A percentile compares a stretch with the other conserved stretches of the same genome.
These are phyloP conservation scores for Beauveria sp. DNA, from an alignment of 2,329 filamentous ascomycete genomes.

Conservation along the genomic window DNA sequence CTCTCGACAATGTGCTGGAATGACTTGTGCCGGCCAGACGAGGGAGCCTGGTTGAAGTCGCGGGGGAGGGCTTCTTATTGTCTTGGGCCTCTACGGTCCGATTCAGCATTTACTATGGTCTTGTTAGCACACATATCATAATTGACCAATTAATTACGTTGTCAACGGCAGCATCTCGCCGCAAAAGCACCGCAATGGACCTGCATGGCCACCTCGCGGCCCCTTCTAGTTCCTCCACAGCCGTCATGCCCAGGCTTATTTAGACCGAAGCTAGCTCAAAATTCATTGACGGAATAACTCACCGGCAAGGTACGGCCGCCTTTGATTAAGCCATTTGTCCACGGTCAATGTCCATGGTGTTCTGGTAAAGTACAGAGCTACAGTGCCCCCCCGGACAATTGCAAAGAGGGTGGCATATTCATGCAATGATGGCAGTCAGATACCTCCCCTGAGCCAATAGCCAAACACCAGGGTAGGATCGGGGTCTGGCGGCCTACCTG, in stretches of 20 bases:
- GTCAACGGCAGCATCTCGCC: not conserved
- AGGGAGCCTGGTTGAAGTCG: not conserved
- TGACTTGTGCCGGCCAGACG: not conserved
- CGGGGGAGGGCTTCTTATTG: not conserved
- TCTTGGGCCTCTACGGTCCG: not conserved
- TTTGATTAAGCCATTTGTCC: not conserved
- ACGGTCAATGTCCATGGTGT: not conserved
- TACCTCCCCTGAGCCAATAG: not conserved
- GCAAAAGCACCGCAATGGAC: constrained; percentile 4
- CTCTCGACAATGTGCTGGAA: not conserved
- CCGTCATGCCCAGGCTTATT: not conserved
- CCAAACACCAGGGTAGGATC: not conserved
- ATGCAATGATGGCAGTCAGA: not conserved
- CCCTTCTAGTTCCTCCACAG: not conserved
- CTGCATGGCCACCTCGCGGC: not conserved
- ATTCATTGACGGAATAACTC: not conserved
- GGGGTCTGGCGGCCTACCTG: not conserved
- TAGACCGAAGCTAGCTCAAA: not conserved
- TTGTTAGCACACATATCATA: not conserved
- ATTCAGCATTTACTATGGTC: not conserved
- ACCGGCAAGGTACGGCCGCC: not conserved
- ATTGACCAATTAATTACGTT: not conserved
- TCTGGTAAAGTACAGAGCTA: not conserved
- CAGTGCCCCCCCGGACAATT: not conserved
- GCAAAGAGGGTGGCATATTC: not conserved